phyloP scores from a whole-genome alignment of 257 asterid species.

The Solanum piurae region DNA sequence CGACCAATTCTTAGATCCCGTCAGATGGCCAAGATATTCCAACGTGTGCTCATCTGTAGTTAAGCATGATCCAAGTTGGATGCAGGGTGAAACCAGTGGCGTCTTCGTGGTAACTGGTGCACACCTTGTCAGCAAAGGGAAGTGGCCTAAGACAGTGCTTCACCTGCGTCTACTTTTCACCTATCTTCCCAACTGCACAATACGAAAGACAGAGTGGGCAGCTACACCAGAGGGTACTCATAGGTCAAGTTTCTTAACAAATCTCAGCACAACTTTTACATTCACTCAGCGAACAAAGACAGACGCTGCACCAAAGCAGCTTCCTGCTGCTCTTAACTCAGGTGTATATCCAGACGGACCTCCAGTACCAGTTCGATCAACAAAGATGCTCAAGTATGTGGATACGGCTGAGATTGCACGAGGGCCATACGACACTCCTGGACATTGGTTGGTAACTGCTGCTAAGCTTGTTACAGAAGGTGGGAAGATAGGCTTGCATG shows the following conservation, averaged over 20 bases:
- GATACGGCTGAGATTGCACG: slow-evolving; percentile 70
- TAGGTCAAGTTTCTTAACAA: slow-evolving; percentile 59
- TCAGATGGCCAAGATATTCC: slow-evolving; percentile 74
- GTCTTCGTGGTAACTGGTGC: slow-evolving; percentile 85
- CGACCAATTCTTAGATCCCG: slow-evolving; percentile 74
- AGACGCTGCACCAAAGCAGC: slow-evolving; percentile 54
- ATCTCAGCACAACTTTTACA: slow-evolving; percentile 85
- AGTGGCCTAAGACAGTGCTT: slow-evolving; percentile 80
- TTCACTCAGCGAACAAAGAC: slow-evolving; percentile 59
- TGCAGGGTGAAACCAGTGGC: slow-evolving; percentile 36
- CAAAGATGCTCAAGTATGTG: slow-evolving; percentile 63
- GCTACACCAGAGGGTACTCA: slow-evolving; percentile 63
- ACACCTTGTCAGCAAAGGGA: slow-evolving; percentile 71
- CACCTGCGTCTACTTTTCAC: slow-evolving; percentile 82
- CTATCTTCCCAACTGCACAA: slow-evolving; percentile 59
- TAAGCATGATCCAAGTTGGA: slow-evolving; percentile 71
- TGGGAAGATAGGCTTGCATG: slow-evolving; percentile 89
- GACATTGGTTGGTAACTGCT: slow-evolving; percentile 96
- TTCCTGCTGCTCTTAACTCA: slow-evolving; percentile 55
- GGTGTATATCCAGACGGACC: slow-evolving; percentile 97
- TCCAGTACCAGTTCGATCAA: slow-evolving; percentile 65
- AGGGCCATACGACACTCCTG: slow-evolving; percentile 83
- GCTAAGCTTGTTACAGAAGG: slow-evolving; percentile 73
- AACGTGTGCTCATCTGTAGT: slow-evolving; percentile 70
- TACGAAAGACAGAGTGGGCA: slow-evolving; percentile 90